phyloP scores from a whole-genome alignment of 2,329 filamentous ascomycete genomes.

The Aspergillus proliferans region DNA sequence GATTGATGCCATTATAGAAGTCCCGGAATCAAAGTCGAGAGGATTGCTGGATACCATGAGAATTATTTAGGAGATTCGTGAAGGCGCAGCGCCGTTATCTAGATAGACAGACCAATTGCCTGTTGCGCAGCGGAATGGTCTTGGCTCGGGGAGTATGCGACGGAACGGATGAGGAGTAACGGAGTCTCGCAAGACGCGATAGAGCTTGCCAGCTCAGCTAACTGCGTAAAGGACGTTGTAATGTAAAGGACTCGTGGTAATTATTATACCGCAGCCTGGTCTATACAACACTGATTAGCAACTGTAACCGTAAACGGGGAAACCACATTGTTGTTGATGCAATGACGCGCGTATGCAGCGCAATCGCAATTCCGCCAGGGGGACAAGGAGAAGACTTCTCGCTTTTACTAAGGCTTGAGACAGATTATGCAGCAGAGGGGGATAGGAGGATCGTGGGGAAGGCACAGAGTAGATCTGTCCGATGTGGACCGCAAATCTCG shows the following conservation, averaged over 20 bases:
- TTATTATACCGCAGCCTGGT: background rate
- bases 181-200: no score
- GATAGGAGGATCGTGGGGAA: constrained; percentile 1
- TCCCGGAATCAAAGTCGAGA: background rate
- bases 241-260: no score
- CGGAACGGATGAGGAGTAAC: no score
- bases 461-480: constrained; percentile 1
- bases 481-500: background rate
- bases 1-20: constrained; percentile 18
- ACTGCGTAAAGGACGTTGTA: no score
- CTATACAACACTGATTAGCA: background rate
- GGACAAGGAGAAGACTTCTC: background rate
- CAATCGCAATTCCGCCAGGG: constrained; percentile 1
- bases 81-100: no score
- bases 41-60: no score
- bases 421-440: background rate
- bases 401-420: background rate
- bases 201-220: no score
- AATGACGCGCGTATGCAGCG: constrained; percentile 15
- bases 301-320: background rate
- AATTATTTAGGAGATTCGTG: no score
- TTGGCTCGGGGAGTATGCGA: no score
- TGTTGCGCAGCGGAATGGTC: no score
- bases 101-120: no score
- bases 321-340: constrained; percentile 4